phyloP scores from a whole-genome alignment of 2,329 filamentous ascomycete genomes.

The Fusarium torulosum region DNA sequence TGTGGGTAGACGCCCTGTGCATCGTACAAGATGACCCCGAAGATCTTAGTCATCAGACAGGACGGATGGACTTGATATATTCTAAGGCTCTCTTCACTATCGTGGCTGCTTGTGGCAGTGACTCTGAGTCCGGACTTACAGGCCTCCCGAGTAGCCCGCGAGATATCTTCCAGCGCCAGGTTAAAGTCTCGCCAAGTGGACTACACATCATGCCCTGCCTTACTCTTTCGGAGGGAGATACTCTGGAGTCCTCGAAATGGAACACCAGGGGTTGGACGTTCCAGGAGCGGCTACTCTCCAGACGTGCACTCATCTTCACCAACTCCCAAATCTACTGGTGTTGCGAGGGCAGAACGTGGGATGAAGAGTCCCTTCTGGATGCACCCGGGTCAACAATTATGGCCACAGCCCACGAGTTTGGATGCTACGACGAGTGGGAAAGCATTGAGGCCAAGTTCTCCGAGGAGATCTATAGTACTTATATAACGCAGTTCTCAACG shows the following conservation, averaged over 20 bases:
- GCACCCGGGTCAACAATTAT: background rate
- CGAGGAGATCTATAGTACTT: background rate
- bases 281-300: background rate
- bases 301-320: constrained; percentile 24
- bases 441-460: constrained; percentile 8
- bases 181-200: background rate
- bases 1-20: constrained; percentile 38
- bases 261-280: background rate
- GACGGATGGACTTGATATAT: constrained; percentile 28
- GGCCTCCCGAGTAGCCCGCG: constrained; percentile 3
- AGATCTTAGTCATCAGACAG: constrained; percentile 5
- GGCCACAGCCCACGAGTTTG: background rate
- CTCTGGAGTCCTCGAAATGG: background rate
- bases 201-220: constrained; percentile 1
- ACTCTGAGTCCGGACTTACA: constrained; percentile 5
- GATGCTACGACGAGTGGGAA: constrained; percentile 27
- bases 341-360: constrained; percentile 20
- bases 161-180: background rate
- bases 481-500: constrained; percentile 19
- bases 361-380: constrained; percentile 29
- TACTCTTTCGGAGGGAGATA: constrained; percentile 2
- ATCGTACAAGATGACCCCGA: constrained; percentile 29
- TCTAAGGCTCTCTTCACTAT: constrained; percentile 16
- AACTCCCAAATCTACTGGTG: constrained; percentile 26
- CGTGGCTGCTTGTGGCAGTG: background rate